These are phyloP conservation scores for Lentinula raphanica DNA, from an alignment of 768 basidiomycete genomes.

Conservation along the genomic window DNA sequence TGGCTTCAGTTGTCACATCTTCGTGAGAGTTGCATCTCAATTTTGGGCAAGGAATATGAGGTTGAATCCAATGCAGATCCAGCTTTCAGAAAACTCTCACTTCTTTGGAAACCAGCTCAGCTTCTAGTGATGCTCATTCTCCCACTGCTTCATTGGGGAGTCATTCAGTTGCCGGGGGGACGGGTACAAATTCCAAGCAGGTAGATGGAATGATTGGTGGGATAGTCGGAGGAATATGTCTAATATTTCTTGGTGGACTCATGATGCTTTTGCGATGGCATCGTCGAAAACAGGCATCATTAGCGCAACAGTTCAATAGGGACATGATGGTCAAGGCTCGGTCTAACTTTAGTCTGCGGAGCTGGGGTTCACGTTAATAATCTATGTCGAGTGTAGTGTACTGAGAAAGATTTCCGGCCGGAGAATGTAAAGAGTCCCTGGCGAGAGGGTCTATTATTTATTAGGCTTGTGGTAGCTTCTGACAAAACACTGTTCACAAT, in stretches of 20 bases:
- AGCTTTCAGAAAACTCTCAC: not conserved
- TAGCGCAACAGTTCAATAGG: not conserved
- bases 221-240: not conserved
- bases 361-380: not conserved
- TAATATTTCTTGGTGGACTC: not conserved
- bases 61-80: too few species aligned
- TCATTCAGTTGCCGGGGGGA: not conserved
- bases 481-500: too few species aligned
- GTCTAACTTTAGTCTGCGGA: not conserved
- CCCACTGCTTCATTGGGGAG: not conserved
- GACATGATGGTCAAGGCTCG: not conserved
- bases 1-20: too few species aligned
- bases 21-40: not conserved
- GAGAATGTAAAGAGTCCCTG: too few species aligned
- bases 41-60: too few species aligned
- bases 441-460: too few species aligned
- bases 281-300: not conserved
- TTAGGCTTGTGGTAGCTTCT: too few species aligned
- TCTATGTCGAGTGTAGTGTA: too few species aligned
- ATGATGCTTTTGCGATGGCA: not conserved
- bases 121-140: not conserved
- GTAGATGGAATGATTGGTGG: not conserved
- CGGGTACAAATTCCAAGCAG: not conserved
- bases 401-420: too few species aligned
- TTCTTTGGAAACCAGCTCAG: not conserved